Evolutionary conservation across 352 stramenopile species (phyloP).

Genomic region (Blastocystis sp.): DNA sequence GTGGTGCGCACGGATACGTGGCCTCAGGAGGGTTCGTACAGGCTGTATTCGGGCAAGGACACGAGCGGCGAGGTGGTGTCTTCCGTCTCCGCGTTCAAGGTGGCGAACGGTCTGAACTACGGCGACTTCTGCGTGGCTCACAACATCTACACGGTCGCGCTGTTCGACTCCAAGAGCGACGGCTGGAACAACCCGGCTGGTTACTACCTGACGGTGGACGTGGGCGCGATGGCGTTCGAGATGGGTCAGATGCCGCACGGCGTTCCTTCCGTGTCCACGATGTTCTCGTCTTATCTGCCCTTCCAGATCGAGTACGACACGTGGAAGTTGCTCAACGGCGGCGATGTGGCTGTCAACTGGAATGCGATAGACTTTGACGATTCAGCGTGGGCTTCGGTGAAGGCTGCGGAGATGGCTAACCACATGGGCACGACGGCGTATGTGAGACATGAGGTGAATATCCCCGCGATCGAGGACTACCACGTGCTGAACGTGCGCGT

Average conservation of each 20-base stretch:
- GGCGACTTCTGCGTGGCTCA: conserved; percentile 7
- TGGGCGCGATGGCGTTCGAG: conserved; percentile 10
- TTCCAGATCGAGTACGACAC: background rate
- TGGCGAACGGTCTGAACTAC: conserved; percentile 8
- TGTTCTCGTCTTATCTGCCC: background rate
- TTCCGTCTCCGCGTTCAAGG: background rate
- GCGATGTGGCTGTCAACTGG: background rate
- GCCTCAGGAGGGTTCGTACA: background rate
- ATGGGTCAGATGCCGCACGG: background rate
- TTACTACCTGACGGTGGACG: conserved; percentile 12
- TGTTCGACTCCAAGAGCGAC: background rate
- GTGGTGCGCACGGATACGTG: conserved; percentile 37
- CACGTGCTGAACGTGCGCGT: conserved; percentile 41
- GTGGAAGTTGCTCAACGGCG: background rate
- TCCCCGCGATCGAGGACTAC: background rate
- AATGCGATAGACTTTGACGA: background rate
- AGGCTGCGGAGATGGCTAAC: background rate
- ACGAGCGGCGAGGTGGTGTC: background rate
- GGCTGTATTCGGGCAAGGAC: background rate
- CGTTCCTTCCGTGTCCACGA: background rate
- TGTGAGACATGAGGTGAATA: conserved; percentile 27
- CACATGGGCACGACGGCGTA: background rate
- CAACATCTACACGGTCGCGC: background rate
- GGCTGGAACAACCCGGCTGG: background rate
- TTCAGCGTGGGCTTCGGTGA: background rate